phyloP scores from a whole-genome alignment of 192 early-diverging fungal species.

The Mortierella antarctica region DNA sequence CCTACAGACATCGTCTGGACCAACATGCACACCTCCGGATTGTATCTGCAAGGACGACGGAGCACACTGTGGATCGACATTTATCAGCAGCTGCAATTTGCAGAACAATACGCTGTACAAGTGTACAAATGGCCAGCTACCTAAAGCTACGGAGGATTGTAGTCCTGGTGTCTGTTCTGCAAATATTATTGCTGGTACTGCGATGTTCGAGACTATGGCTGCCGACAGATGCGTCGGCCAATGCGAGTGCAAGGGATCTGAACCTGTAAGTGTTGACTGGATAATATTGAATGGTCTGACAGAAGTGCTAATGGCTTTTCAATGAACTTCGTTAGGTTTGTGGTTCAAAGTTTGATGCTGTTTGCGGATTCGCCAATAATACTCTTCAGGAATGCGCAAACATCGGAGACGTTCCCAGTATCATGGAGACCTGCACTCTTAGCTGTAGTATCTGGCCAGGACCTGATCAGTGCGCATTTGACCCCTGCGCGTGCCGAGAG shows the following conservation, averaged over 20 bases:
- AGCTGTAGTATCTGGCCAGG: too few species aligned
- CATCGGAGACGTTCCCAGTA: too few species aligned
- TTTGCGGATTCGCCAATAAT: too few species aligned
- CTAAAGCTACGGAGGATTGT: not conserved
- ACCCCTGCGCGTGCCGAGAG: too few species aligned
- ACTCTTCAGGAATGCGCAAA: too few species aligned
- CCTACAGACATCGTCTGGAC: not conserved
- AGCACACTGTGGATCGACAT: not conserved
- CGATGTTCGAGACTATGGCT: not conserved
- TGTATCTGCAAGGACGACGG: not conserved
- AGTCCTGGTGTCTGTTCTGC: slow-evolving; percentile 1
- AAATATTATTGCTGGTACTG: not conserved
- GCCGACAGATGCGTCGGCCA: not conserved
- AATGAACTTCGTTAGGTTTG: too few species aligned
- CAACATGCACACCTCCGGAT: not conserved
- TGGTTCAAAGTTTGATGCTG: too few species aligned
- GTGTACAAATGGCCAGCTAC: not conserved
- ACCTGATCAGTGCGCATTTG: too few species aligned
- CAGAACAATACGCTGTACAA: not conserved
- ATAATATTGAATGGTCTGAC: too few species aligned
- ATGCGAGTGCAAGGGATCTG: not conserved
- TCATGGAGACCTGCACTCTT: too few species aligned
- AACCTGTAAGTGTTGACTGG: not conserved
- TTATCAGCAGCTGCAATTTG: not conserved
- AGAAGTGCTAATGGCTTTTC: too few species aligned